Evolutionary conservation across 768 basidiomycete genomes (phyloP).

Genomic region (Asterophora lycoperdoides): DNA sequence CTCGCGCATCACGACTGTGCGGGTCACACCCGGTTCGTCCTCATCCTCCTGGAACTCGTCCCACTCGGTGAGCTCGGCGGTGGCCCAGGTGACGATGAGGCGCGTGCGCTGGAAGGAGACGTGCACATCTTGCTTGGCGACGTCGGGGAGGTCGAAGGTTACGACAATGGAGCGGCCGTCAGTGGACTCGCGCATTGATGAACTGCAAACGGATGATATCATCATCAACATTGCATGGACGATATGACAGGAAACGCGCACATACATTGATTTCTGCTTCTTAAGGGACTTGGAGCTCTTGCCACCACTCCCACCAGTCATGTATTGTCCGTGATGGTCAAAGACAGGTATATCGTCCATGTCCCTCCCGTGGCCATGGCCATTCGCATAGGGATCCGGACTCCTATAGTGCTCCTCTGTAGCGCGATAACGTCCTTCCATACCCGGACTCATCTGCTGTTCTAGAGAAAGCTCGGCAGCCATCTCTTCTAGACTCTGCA

Average conservation of each 20-base stretch:
- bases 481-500: conserved; percentile 58
- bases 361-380: too few relatives aligned
- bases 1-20: conserved; percentile 50
- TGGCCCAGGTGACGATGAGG: conserved; percentile 65
- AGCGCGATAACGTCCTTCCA: too few relatives aligned
- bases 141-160: conserved; percentile 65
- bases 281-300: conserved; percentile 35
- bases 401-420: too few relatives aligned
- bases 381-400: too few relatives aligned
- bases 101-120: conserved; percentile 65
- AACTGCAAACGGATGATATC: conserved; percentile 34
- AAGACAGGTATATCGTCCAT: conserved; percentile 34
- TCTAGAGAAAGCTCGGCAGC: conserved; percentile 34
- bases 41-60: conserved; percentile 44
- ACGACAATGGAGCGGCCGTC: conserved; percentile 69
- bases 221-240: conserved; percentile 2
- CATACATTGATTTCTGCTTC: conserved; percentile 65
- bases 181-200: conserved; percentile 64
- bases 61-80: conserved; percentile 54
- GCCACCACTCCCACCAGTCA: too few relatives aligned
- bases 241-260: background rate
- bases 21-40: too few relatives aligned
- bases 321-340: conserved; percentile 25
- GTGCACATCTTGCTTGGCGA: conserved; percentile 70
- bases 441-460: too few relatives aligned